Conservation (phyloP, 257 asterid genomes). For the Solanum chiquidenum region DNA sequence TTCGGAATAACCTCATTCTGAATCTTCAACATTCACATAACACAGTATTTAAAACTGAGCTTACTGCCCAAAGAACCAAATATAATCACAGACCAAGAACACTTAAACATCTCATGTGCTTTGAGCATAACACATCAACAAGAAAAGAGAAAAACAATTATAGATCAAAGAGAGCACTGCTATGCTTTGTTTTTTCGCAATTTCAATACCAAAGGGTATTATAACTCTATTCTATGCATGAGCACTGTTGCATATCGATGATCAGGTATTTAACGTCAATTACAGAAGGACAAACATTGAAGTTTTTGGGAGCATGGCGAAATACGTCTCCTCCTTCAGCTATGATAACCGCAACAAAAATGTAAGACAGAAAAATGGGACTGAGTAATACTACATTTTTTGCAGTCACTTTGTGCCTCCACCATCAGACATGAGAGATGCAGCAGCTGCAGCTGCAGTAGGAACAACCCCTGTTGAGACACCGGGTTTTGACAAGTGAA, state of each 20-base stretch:
- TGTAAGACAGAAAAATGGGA: not conserved
- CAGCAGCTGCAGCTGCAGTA: slow-evolving; percentile 96
- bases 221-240: not conserved
- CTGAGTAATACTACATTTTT: slow-evolving; percentile 14
- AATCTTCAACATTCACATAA: not conserved
- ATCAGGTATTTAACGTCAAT: not conserved
- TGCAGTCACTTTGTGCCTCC: slow-evolving; percentile 38
- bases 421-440: slow-evolving; percentile 91
- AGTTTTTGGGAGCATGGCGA: not conserved
- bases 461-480: slow-evolving; percentile 78
- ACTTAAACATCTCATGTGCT: not conserved
- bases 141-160: not conserved
- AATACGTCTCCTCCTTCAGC: not conserved
- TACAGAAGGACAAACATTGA: not conserved
- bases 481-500: slow-evolving; percentile 87
- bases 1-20: not conserved
- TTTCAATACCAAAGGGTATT: not conserved
- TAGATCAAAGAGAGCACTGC: not conserved
- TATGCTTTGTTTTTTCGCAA: not conserved
- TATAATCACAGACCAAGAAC: not conserved
- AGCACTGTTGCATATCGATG: not conserved
- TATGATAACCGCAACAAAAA: not conserved
- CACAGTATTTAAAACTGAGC: not conserved
- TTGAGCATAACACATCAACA: not conserved
- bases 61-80: not conserved